These are phyloP conservation scores for Epichloe baconii DNA, from an alignment of 2,329 filamentous ascomycete genomes.

Conservation along the genomic window DNA sequence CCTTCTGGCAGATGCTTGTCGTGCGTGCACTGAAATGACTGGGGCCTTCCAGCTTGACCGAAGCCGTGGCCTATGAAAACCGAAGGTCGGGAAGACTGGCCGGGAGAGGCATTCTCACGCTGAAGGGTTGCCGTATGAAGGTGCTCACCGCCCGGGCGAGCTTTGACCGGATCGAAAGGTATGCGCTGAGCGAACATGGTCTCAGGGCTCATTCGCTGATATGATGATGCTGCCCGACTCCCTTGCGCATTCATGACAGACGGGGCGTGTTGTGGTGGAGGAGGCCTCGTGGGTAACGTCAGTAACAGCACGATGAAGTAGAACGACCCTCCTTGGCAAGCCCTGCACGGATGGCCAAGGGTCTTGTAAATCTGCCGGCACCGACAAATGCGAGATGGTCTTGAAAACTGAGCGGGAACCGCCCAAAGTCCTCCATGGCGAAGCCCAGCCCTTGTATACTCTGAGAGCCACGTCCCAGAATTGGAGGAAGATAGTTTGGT, in stretches of 20 bases:
- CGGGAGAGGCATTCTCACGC: background rate
- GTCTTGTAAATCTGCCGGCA: slow-evolving; percentile 37
- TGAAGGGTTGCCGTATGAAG: background rate
- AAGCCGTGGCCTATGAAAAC: background rate
- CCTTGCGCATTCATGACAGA: slow-evolving; percentile 33
- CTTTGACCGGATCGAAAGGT: slow-evolving; percentile 33
- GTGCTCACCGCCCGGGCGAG: slow-evolving; percentile 23
- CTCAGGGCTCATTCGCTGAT: slow-evolving; percentile 17
- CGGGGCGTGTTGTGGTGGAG: slow-evolving; percentile 28
- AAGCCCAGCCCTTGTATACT: slow-evolving; percentile 44
- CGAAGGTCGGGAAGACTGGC: background rate
- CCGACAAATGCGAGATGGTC: slow-evolving; percentile 43
- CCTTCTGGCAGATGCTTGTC: background rate
- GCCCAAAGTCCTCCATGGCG: slow-evolving; percentile 36
- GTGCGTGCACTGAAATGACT: background rate
- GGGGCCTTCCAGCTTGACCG: background rate
- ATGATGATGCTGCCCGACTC: slow-evolving; percentile 28
- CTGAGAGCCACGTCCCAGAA: slow-evolving; percentile 42
- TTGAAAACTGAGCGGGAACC: slow-evolving; percentile 37
- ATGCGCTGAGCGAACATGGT: slow-evolving; percentile 29
- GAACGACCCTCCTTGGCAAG: slow-evolving; percentile 46
- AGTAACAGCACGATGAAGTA: slow-evolving; percentile 47
- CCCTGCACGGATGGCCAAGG: slow-evolving; percentile 38
- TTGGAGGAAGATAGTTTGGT: slow-evolving; percentile 51
- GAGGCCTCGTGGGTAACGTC: slow-evolving; percentile 19